Percentiles rank a stretch among this genome's conserved stretches.
phyloP scores from a whole-genome alignment of 331 rosid genomes.

The Acacia pycnantha region DNA sequence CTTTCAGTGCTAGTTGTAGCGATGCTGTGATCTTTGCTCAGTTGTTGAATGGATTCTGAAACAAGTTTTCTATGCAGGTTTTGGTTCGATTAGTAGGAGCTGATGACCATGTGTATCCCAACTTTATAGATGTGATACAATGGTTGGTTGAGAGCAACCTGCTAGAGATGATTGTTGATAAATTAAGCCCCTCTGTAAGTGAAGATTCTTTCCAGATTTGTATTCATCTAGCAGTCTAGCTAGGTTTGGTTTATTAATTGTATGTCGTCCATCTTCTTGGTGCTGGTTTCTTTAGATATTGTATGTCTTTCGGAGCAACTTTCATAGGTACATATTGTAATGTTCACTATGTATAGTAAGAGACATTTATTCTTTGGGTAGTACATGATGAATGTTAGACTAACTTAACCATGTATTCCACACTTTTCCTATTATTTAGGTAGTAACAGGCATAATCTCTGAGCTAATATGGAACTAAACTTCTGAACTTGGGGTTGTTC shows the following conservation, averaged over 20 bases:
- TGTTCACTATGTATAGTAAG: conserved; percentile 9
- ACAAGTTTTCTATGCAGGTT: conserved; percentile 57
- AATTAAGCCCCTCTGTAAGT: conserved; percentile 88
- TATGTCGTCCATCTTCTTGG: conserved; percentile 12
- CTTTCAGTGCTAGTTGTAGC: conserved; percentile 1
- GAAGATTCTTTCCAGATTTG: conserved; percentile 22
- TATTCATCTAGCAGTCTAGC: conserved; percentile 18
- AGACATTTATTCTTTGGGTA: conserved; percentile 21
- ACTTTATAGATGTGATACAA: conserved; percentile 91
- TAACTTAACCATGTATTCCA: not conserved
- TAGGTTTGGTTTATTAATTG: conserved; percentile 8
- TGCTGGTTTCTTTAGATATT: not conserved
- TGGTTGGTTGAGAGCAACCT: conserved; percentile 96
- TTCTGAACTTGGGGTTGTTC: too few relatives aligned
- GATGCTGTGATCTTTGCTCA: not conserved
- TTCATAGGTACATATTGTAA: not conserved
- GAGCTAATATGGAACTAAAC: too few relatives aligned
- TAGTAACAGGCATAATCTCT: too few relatives aligned
- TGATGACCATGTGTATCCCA: conserved; percentile 92
- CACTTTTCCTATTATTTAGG: too few relatives aligned
- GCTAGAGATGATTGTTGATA: conserved; percentile 95
- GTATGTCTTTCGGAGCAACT: not conserved
- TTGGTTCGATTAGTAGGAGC: conserved; percentile 93
- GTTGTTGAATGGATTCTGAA: conserved; percentile 31
- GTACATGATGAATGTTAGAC: conserved; percentile 8